Evolutionary conservation across 768 basidiomycete species (phyloP), one percentile per base, ranked within the genome.

Genomic region (Russula abietina): DNA sequence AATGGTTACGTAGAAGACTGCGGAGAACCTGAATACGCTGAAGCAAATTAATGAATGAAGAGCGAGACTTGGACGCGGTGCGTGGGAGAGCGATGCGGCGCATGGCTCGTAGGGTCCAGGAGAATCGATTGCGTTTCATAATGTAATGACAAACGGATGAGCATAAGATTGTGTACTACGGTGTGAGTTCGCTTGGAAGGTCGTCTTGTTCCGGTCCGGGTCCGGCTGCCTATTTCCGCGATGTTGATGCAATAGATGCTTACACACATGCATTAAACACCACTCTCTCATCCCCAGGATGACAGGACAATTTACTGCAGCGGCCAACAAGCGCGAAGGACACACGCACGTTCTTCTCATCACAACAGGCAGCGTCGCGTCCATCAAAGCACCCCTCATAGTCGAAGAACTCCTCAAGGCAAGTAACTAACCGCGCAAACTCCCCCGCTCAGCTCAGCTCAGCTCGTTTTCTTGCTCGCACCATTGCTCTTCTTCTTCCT

Each of bases 291-390:
- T 30, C 30, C 30, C 30, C 6, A 30, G 12, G 36, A 64, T 62
- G 54, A 33, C 65, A 26, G 57, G 36, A 5, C 62, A 45, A 12
- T 70, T 70, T 39, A 59, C 60, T 7, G 68, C 70, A 16, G 36
- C 45, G 4, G 59, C 24, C 16, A 60, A 59, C 38, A 79, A 81
- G 48, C 70, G 66, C 11, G 71, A 75, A 22, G 80, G 79, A 1
- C 73, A 72, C 64, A 78, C 76, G 0, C 88, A 95, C 70, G 83
- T 97, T 49, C 74, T 98, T 4, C 79, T 98, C 43, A 85, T 98
- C 63, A 87, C 89, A 0, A 91, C 93, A 0, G 95, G 96, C n/a
- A 94, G 91, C 70, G 96, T 99, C 10, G 95, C 96, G 0, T 93
- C 93, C 56, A 83, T 98, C 71, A 98, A 98, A 70, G 87, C 87